phyloP scores from a whole-genome alignment of 2,329 filamentous ascomycete species.

The Fusarium keratoplasticum region DNA sequence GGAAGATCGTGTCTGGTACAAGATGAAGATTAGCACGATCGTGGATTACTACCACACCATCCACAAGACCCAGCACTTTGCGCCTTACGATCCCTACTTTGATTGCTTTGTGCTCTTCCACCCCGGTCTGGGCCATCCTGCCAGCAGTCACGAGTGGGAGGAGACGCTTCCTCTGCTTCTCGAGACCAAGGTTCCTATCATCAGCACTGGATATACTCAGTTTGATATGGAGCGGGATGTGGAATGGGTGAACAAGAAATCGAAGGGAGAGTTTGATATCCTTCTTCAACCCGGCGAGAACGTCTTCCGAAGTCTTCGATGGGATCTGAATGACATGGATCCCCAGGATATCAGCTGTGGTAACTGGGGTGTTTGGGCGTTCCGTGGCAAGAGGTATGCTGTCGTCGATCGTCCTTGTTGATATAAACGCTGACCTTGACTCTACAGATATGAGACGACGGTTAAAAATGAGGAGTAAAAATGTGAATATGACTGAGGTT shows the following conservation, averaged over 20 bases:
- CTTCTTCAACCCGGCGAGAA: conserved; percentile 95
- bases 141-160: conserved; percentile 92
- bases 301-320: conserved; percentile 89
- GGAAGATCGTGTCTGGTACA: conserved; percentile 87
- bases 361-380: conserved; percentile 98
- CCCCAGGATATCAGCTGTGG: conserved; percentile 94
- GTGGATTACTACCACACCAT: conserved; percentile 99
- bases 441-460: conserved; percentile 70
- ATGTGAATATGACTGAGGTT: neutral
- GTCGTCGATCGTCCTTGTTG: conserved; percentile 48
- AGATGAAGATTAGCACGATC: conserved; percentile 96
- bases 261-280: conserved; percentile 90
- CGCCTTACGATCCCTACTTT: conserved; percentile 97
- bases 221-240: conserved; percentile 95
- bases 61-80: conserved; percentile 89
- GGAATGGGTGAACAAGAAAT: conserved; percentile 87
- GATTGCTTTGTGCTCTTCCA: conserved; percentile 98
- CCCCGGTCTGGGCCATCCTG: conserved; percentile 93
- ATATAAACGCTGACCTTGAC: neutral
- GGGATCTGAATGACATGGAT: conserved; percentile 97
- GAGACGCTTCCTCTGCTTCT: conserved; percentile 89
- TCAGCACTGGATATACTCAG: conserved; percentile 96
- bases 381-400: conserved; percentile 90
- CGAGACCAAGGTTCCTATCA: conserved; percentile 94
- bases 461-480: conserved; percentile 57